Conservation (phyloP, 2,329 filamentous ascomycete species). For the Neofusicoccum ribis region DNA sequence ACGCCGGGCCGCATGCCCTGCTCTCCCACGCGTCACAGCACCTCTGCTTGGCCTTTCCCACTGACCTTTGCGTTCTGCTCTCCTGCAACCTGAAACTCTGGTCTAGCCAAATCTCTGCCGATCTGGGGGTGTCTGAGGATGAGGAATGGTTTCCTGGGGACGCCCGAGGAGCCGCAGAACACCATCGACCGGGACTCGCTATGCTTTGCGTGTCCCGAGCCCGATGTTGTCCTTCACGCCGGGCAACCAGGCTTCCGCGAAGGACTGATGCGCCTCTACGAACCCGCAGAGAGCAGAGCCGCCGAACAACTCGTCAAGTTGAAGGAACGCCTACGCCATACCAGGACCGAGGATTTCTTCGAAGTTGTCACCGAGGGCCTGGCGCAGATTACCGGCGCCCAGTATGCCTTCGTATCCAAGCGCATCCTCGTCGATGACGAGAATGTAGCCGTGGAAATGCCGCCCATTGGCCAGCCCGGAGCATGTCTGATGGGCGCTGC, state of each 20-base stretch:
- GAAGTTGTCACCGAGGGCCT: slow-evolving; percentile 63
- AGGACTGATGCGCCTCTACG: slow-evolving; percentile 34
- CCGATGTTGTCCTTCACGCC: slow-evolving; percentile 46
- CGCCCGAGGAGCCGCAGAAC: slow-evolving; percentile 36
- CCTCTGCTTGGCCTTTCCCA: not conserved
- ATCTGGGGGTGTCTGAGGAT: slow-evolving; percentile 24
- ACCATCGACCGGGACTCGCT: slow-evolving; percentile 45
- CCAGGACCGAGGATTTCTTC: slow-evolving; percentile 65
- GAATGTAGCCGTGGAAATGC: slow-evolving; percentile 59
- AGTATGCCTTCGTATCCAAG: slow-evolving; percentile 70
- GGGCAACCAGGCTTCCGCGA: slow-evolving; percentile 47
- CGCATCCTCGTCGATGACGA: slow-evolving; percentile 61
- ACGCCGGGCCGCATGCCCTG: slow-evolving; percentile 3
- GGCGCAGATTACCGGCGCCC: slow-evolving; percentile 62
- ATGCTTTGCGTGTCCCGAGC: slow-evolving; percentile 42
- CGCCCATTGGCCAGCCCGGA: slow-evolving; percentile 60
- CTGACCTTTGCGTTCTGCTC: not conserved
- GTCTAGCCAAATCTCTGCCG: not conserved
- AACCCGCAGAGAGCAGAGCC: slow-evolving; percentile 58
- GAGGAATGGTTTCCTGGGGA: slow-evolving; percentile 29
- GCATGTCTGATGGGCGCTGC: slow-evolving; percentile 65
- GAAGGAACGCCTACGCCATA: slow-evolving; percentile 56
- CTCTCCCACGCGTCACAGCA: not conserved
- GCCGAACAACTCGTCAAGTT: slow-evolving; percentile 61
- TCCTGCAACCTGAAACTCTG: not conserved